Evolutionary conservation across 371 early-diverging fungal genomes (phyloP), one percentile per base, ranked within the genome.

Genomic region (Phascolomyces articulosus): DNA sequence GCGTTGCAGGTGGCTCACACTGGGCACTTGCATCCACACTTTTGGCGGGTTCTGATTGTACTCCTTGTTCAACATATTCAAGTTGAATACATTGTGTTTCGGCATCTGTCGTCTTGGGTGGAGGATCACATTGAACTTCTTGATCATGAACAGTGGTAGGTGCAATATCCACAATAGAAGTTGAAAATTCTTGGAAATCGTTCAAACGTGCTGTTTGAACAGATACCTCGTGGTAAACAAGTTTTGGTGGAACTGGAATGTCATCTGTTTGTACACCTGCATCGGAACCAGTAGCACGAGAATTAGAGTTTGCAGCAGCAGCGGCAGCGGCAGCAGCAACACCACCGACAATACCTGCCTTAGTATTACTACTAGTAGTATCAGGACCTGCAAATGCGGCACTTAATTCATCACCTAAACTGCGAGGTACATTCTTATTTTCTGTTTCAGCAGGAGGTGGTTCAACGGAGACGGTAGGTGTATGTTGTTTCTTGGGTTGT

Each of bases 351-450:
- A 49, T 44, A 3, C 55, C 55, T 18, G 59, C 57, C 27, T 63
- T n/a, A n/a, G n/a, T n/a, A n/a, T 31, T n/a, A n/a, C n/a, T n/a
- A n/a, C n/a, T n/a, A 34, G 34, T 34, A 34, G 34, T 44, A 2
- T 70, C 66, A 3, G 57, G 21, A 40, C 54, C 56, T 34, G 31
- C 38, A 44, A 65, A 64, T 23, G 53, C 55, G 20, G 66, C 59
- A 48, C 60, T 62, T 58, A 74, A 48, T 55, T 79, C 73, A 60
- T 76, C 79, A 24, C 69, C 71, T 9, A 79, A 55, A 34, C 74
- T 62, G 26, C 72, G 70, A 24, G 70, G 64, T 11, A 51, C 65
- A 23, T 55, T 34, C 11, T 34, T 34, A 9, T 34, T 70, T 65
- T 67, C 69, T 15, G 66, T 58, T 16, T 28, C 29, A 20, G 21